Evolutionary conservation across 805 yeast genomes (phyloP), one percentile per base, ranked within the genome.

Genomic region (Ogataea nitratoaversa): DNA sequence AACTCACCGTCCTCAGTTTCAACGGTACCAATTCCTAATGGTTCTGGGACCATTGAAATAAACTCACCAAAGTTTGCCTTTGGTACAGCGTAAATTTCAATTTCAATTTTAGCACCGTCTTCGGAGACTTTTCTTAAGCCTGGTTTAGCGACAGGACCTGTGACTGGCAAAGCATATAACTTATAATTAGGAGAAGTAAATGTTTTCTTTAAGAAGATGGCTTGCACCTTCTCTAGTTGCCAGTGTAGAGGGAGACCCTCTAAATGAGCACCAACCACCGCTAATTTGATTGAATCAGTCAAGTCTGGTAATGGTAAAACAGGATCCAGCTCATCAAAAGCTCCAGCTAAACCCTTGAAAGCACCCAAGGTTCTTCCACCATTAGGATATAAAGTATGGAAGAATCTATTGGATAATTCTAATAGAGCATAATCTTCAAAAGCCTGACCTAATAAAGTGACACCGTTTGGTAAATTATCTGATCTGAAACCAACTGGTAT

Each of bases 201-300:
- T 6, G 95, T 81, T 20, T 77, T 70, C 48, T 74, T 69, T 4
- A 83, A 56, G 40, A 86, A 78, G 2, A 78, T 64, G 23, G 98
- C 98, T 53, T 81, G 77, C 33, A 83, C 93, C 60, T 84, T 77
- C 53, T 84, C 83, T 46, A 91, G 71, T 68, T 91, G 99, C 96
- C 97, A 90, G 64, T 91, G 89, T 52, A 91, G 72, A 35, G 89
- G 89, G 71, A 88, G 76, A 1, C 96, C 96, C 41, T 79, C 70
- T 50, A 93, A 71, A 59, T 91, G 99, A 35, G 97, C 97, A 41
- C 99, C 99, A 35, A 91, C 98, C 28, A 93, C 99, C 1, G 97
- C 97, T 42, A 91, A 66, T 46, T 81, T 73, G 44, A 88, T 70
- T 8, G 75, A 67, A 25, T 63, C 47, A 1, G 69, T 60, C 20